A percentile compares a stretch with the other conserved stretches of the same genome.
phyloP scores from a whole-genome alignment of 306 rosid species.

The Cicer arietinum region DNA sequence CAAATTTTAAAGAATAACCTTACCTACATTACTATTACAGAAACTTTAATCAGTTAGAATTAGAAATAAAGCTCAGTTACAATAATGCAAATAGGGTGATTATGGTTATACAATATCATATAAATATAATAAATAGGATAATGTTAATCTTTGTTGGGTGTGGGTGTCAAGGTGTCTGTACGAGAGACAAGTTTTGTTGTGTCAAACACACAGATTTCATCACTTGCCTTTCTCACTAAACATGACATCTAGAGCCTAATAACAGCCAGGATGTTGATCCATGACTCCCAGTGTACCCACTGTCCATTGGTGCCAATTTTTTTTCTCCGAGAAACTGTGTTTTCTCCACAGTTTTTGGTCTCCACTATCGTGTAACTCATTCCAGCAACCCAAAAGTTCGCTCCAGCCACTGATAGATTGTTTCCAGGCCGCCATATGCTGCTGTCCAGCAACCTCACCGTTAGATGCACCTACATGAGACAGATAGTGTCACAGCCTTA shows the following conservation, averaged over 20 bases:
- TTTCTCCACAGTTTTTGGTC: neutral
- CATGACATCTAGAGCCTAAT: neutral
- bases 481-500: neutral
- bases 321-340: neutral
- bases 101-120: slow-evolving; percentile 13
- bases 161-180: neutral
- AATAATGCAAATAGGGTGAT: neutral
- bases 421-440: neutral
- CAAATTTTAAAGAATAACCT: neutral
- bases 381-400: neutral
- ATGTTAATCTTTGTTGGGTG: neutral
- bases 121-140: neutral
- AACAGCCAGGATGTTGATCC: neutral
- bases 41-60: neutral
- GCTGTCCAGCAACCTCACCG: neutral
- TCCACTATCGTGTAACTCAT: neutral
- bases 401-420: neutral
- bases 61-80: neutral
- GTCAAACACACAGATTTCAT: neutral
- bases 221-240: neutral
- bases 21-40: slow-evolving; percentile 3
- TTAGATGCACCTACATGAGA: neutral
- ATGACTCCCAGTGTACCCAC: neutral
- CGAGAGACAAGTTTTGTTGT: neutral
- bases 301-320: neutral